Evolutionary conservation across 1,284 basidiomycete species (phyloP), one percentile per base, ranked within the genome.

Genomic region (Ceratorhiza oryzae-sativae): DNA sequence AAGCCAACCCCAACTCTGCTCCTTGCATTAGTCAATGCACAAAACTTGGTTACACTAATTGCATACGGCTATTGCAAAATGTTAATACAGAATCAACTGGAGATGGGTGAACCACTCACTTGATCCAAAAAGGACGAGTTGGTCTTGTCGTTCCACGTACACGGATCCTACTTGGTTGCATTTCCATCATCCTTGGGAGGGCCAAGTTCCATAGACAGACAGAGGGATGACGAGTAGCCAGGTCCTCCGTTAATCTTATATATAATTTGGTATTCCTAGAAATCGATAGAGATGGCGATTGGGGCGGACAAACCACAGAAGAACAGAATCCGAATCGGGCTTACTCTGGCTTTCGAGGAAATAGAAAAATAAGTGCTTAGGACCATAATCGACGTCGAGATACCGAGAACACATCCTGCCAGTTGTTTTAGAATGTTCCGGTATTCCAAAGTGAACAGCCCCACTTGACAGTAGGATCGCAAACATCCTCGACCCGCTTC

Each of bases 291-390:
- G 39, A 23, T 4, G 18, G 8, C n/a, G 23, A 51, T 20, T 23
- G 36, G n/a, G 18, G 5, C 18, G 18, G n/a, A 51, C 49, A 12
- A 18, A 62, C 61, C 61, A 73, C 63, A 75, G 55, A 23, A 71
- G 49, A n/a, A 75, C 49, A 45, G 71, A 46, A 59, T 71, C 71
- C 23, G 84, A 83, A 18, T 84, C 83, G 1, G 92, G 91, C 73
- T 89, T 82, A 51, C 84, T 83, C 72, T 91, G 82, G 62, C 89
- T 91, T 80, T 92, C 91, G 79, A 94, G 94, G 82, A 93, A 94
- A 80, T 91, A 92, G 82, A 94, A 94, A 83, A 93, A 94, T 77
- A 88, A 83, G 74, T 88, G 87, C 73, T 88, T 85, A 6, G 90
- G 88, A 74, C 87, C 84, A 55, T 87, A 85, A 71, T 91, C 90